Conservation (phyloP, 306 rosid genomes). For the Quillaja saponaria region DNA sequence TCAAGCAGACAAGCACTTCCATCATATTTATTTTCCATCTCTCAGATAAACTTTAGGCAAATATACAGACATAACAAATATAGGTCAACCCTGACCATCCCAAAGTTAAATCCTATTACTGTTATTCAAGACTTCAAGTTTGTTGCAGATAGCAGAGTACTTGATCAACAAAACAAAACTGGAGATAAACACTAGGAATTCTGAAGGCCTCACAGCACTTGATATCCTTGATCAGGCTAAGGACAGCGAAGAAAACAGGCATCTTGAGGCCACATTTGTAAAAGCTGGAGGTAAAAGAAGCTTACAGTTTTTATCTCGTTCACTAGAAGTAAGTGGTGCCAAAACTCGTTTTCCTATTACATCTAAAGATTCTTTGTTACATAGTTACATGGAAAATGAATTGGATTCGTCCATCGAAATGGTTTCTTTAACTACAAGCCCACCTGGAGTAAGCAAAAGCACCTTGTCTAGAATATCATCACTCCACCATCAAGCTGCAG, state of each 20-base stretch:
- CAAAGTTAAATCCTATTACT: neutral
- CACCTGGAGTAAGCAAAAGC: constrained; percentile 33
- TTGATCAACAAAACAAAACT: constrained; percentile 52
- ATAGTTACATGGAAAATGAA: constrained; percentile 30
- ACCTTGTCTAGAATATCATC: constrained; percentile 32
- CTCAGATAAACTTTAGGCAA: no score
- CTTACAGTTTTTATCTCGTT: constrained; percentile 27
- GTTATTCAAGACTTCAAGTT: constrained; percentile 7
- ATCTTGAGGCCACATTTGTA: constrained; percentile 38
- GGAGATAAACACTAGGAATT: constrained; percentile 53
- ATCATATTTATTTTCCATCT: no score
- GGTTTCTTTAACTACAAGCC: constrained; percentile 33
- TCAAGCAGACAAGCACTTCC: neutral
- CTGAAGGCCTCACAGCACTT: constrained; percentile 54
- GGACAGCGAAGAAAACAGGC: constrained; percentile 41
- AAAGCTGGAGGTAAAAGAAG: constrained; percentile 56
- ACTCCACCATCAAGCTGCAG: constrained; percentile 31
- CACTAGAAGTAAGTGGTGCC: constrained; percentile 32
- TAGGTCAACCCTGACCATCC: neutral
- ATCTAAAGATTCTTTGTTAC: constrained; percentile 30
- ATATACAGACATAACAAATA: no score
- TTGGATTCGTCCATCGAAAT: constrained; percentile 35
- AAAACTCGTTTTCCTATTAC: constrained; percentile 26
- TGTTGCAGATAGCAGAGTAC: constrained; percentile 61
- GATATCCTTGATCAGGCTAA: constrained; percentile 52